A percentile compares a stretch with the other conserved stretches of the same genome.
phyloP scores from a whole-genome alignment of 2,329 filamentous ascomycete species.

The Decorospora gaudefroyi region DNA sequence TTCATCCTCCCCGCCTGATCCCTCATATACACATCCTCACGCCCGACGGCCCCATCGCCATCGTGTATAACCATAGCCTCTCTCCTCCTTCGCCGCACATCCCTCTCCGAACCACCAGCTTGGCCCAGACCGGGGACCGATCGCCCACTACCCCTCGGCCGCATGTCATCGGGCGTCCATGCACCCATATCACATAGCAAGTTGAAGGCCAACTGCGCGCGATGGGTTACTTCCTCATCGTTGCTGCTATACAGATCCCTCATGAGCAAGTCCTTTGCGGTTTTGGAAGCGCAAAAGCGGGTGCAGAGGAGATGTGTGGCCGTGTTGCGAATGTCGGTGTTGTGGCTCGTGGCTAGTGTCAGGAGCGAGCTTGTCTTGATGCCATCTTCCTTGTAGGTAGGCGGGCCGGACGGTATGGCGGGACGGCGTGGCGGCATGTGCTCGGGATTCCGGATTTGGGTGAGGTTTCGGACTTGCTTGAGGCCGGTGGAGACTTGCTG shows the following conservation, averaged over 20 bases:
- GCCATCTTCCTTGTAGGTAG: slow-evolving; percentile 66
- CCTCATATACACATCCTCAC: slow-evolving; percentile 76
- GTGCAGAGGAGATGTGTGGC: slow-evolving; percentile 47
- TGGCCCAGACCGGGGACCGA: slow-evolving; percentile 51
- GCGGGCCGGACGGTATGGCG: slow-evolving; percentile 56
- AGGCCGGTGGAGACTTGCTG: slow-evolving; percentile 64
- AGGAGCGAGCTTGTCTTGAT: slow-evolving; percentile 50
- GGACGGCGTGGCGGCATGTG: slow-evolving; percentile 56
- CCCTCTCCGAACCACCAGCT: slow-evolving; percentile 64
- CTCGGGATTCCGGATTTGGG: slow-evolving; percentile 65
- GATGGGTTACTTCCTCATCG: slow-evolving; percentile 22
- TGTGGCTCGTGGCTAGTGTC: slow-evolving; percentile 49
- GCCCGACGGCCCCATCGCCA: slow-evolving; percentile 72
- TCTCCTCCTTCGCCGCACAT: slow-evolving; percentile 73
- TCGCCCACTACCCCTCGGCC: slow-evolving; percentile 13
- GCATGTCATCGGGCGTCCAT: slow-evolving; percentile 10
- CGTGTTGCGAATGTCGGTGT: slow-evolving; percentile 51
- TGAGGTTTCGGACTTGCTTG: slow-evolving; percentile 63
- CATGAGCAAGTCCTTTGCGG: slow-evolving; percentile 25
- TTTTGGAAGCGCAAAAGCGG: slow-evolving; percentile 35
- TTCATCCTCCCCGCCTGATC: slow-evolving; percentile 25
- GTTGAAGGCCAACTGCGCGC: slow-evolving; percentile 34
- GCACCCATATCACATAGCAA: slow-evolving; percentile 35
- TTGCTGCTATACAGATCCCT: slow-evolving; percentile 34
- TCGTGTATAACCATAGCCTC: slow-evolving; percentile 93